phyloP scores from a whole-genome alignment of 352 stramenopile genomes.

The Phytophthora megakarya region DNA sequence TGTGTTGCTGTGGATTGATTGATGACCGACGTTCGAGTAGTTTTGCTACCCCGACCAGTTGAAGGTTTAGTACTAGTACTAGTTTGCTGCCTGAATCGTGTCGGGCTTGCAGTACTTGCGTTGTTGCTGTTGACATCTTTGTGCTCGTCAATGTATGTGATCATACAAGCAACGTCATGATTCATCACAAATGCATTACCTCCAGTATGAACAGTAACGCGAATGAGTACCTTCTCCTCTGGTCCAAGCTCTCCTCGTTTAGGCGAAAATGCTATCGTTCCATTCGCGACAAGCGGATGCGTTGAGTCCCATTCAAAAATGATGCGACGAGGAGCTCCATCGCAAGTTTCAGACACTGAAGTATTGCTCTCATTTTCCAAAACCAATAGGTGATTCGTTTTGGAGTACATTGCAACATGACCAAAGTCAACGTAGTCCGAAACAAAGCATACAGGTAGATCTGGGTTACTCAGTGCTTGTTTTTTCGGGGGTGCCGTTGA shows the following conservation, averaged over 20 bases:
- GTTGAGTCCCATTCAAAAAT: slow-evolving; percentile 64
- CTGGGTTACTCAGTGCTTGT: slow-evolving; percentile 42
- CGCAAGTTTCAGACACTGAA: not conserved
- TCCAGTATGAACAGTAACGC: slow-evolving; percentile 48
- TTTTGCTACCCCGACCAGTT: slow-evolving; percentile 5
- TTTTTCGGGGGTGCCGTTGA: slow-evolving; percentile 26
- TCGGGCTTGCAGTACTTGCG: slow-evolving; percentile 20
- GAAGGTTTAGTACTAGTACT: slow-evolving; percentile 11
- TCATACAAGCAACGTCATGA: slow-evolving; percentile 65
- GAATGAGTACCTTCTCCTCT: slow-evolving; percentile 58
- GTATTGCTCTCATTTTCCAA: slow-evolving; percentile 46
- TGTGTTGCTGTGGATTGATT: slow-evolving; percentile 66
- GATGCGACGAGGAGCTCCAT: slow-evolving; percentile 20
- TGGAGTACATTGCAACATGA: slow-evolving; percentile 61
- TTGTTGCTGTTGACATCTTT: slow-evolving; percentile 29
- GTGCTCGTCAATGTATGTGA: slow-evolving; percentile 37
- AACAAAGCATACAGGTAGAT: slow-evolving; percentile 52
- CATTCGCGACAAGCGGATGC: slow-evolving; percentile 59
- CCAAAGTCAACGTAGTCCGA: slow-evolving; percentile 63
- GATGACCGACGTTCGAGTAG: slow-evolving; percentile 57
- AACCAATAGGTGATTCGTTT: slow-evolving; percentile 52
- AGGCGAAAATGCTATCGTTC: slow-evolving; percentile 55
- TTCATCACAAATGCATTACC: slow-evolving; percentile 64
- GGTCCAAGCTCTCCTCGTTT: slow-evolving; percentile 49
- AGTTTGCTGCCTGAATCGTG: slow-evolving; percentile 3